phyloP scores from a whole-genome alignment of 2,329 filamentous ascomycete genomes.

The Cordyceps cateniannulata region DNA sequence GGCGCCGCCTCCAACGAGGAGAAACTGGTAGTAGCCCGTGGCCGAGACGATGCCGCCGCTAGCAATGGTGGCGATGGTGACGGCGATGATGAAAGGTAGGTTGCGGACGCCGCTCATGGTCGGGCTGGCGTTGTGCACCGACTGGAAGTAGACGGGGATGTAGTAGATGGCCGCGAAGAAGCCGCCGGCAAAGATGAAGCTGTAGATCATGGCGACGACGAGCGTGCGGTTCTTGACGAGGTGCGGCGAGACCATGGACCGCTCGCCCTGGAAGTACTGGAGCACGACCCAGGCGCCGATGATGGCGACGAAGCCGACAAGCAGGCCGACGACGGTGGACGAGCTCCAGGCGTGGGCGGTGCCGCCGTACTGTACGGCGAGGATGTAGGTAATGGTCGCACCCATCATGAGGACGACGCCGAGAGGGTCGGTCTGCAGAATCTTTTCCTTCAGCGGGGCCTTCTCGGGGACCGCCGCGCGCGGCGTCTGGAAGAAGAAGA shows the following conservation, averaged over 20 bases:
- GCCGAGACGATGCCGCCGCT: conserved; percentile 33
- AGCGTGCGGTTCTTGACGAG: conserved; percentile 28
- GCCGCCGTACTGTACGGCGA: conserved; percentile 38
- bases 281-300: conserved; percentile 25
- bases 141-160: conserved; percentile 33
- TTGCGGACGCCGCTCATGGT: conserved; percentile 32
- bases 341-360: conserved; percentile 31
- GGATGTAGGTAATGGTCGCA: conserved; percentile 31
- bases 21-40: conserved; percentile 36
- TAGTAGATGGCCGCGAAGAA: conserved; percentile 35
- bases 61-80: conserved; percentile 34
- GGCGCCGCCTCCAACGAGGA: conserved; percentile 38
- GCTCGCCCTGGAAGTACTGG: conserved; percentile 33
- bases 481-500: conserved; percentile 32
- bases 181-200: conserved; percentile 31
- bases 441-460: conserved; percentile 30
- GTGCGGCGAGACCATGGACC: conserved; percentile 31
- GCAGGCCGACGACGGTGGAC: conserved; percentile 28
- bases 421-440: conserved; percentile 36
- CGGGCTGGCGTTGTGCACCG: conserved; percentile 28
- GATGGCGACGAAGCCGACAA: conserved; percentile 27
- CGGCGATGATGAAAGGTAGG: conserved; percentile 33
- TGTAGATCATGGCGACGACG: conserved; percentile 25
- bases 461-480: conserved; percentile 25
- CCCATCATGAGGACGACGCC: conserved; percentile 35